phyloP scores from a whole-genome alignment of 1,284 basidiomycete genomes.

The Heterobasidion irregulare region DNA sequence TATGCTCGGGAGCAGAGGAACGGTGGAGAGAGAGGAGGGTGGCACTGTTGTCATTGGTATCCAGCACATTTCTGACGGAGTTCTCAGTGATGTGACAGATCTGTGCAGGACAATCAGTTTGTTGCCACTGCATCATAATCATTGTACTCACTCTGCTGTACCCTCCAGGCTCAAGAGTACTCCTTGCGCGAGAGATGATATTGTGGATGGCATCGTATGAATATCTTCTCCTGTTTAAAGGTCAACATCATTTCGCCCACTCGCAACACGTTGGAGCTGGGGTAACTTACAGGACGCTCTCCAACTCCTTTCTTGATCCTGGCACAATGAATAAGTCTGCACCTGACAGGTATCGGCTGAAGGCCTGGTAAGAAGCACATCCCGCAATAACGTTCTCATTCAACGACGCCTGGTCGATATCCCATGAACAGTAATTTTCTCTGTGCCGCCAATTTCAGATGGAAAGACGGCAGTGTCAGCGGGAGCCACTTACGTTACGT shows the following conservation, averaged over 20 bases:
- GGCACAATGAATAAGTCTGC: slow-evolving; percentile 64
- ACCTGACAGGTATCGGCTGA: slow-evolving; percentile 29
- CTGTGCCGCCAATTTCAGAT: slow-evolving; percentile 25
- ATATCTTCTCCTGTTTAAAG: slow-evolving; percentile 33
- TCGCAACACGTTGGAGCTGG: slow-evolving; percentile 2
- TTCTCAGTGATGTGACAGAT: slow-evolving; percentile 61
- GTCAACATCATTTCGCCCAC: background rate
- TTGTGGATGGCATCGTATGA: slow-evolving; percentile 75
- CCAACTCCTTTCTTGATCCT: slow-evolving; percentile 52
- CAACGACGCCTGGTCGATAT: slow-evolving; percentile 56
- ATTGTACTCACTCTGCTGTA: slow-evolving; percentile 57
- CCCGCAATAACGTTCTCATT: slow-evolving; percentile 67
- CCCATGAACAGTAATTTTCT: slow-evolving; percentile 60
- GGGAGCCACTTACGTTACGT: slow-evolving; percentile 47
- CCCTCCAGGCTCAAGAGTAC: slow-evolving; percentile 56
- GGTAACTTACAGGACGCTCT: slow-evolving; percentile 58
- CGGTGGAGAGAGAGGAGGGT: slow-evolving; percentile 55
- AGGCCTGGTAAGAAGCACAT: slow-evolving; percentile 38
- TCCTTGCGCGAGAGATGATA: slow-evolving; percentile 59
- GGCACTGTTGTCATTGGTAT: slow-evolving; percentile 55
- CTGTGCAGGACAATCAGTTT: slow-evolving; percentile 25
- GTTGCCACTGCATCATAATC: background rate
- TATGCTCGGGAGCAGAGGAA: slow-evolving; percentile 6
- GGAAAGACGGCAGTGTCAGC: slow-evolving; percentile 5
- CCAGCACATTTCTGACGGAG: slow-evolving; percentile 59